phyloP scores from a whole-genome alignment of 257 asterid species.

The Voacanga thouarsii region DNA sequence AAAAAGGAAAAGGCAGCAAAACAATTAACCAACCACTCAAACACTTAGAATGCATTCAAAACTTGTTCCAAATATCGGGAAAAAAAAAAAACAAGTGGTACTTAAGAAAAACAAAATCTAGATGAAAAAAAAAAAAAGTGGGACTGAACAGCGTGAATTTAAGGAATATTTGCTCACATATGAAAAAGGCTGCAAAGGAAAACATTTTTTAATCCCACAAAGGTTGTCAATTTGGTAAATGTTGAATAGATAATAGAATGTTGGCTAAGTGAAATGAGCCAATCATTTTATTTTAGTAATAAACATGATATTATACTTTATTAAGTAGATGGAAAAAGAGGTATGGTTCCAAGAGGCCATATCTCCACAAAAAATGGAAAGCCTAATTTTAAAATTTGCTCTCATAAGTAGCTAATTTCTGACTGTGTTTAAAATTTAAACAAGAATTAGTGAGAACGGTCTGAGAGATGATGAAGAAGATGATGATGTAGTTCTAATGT shows the following conservation, averaged over 20 bases:
- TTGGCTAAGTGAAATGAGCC: not conserved
- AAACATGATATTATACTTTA: slow-evolving; percentile 14
- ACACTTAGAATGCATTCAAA: no score
- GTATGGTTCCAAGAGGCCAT: not conserved
- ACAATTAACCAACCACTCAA: no score
- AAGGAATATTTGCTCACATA: no score
- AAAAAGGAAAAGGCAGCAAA: no score
- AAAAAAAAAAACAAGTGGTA: no score
- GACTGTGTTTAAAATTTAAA: not conserved
- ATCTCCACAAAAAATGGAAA: slow-evolving; percentile 13
- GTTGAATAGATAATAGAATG: not conserved
- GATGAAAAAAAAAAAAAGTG: no score
- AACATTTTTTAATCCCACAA: no score
- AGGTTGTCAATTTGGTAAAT: no score
- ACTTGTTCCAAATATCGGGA: no score
- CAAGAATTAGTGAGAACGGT: not conserved
- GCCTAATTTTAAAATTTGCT: not conserved
- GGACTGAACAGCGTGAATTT: no score
- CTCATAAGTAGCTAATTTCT: not conserved
- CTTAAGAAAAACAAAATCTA: no score
- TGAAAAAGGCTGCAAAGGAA: no score
- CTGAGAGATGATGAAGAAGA: slow-evolving; percentile 1
- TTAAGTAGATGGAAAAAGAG: not conserved
- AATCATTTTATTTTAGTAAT: slow-evolving; percentile 4
- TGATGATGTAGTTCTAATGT: slow-evolving; percentile 2